Base-by-base conservation (phyloP, 257 asterid species). In the Phtheirospermum japonicum region DNA sequence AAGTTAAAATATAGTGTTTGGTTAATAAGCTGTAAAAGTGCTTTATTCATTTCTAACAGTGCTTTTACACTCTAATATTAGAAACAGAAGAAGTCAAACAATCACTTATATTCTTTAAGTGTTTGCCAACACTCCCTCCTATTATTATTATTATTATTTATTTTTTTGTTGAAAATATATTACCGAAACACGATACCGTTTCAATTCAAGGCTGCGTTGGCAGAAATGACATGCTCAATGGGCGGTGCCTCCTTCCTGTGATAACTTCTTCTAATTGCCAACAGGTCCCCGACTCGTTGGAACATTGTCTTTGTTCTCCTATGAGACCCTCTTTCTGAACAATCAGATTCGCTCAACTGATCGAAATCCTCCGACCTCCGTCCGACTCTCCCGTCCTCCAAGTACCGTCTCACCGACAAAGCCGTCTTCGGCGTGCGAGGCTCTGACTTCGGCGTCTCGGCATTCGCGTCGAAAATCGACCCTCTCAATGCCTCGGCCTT, bases 401-500 rank as follows among this genome's bases (percentile, higher is more conserved):
- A 71, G 34, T 76, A 45, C 39, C 60, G 55, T 39, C 77, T 66
- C 2, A 34, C 64, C 11, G 39, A 34, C 26, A 67, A 13, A 7
- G 46, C 68, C 0, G 76, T 32, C 45, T 76, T 79, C 2, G 95
- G 88, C 2, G 85, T 76, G 5, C 40, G 69, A 5, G 84, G 80
- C 61, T 87, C 96, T 4, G 93, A 77, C 66, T 76, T 79, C 0
- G 90, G 95, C 0, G 93, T 81, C 43, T 76, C 81, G 0, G 79
- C 83, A 0, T 37, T 78, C 0, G 72, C 26, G 16, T 88, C 94
- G n/a, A 85, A 84, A 23, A 80, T 88, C 0, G 98, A 80, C 0
- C 95, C 96, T 67, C 74, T 81, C 0, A 81, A 71, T 2, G 84
- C 86, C 70, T 86, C 89, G 0, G 82, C 89, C 75, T 77, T 89